These are phyloP conservation scores for Myriosclerotinia scirpicola DNA, from an alignment of 2,329 filamentous ascomycete species.

Conservation along the genomic window DNA sequence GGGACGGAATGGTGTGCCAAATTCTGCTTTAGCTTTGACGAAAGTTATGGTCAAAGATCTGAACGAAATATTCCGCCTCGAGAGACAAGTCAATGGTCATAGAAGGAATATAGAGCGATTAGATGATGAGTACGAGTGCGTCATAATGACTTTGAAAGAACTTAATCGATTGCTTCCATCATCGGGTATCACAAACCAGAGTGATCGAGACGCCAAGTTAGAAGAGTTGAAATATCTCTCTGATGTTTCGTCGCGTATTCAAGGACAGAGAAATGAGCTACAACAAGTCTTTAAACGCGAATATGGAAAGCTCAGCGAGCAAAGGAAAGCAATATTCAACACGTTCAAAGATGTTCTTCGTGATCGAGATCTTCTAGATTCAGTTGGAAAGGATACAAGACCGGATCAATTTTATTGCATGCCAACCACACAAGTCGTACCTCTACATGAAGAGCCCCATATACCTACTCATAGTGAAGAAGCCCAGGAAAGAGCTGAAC, in stretches of 20 bases:
- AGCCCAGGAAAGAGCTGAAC: neutral
- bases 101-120: neutral
- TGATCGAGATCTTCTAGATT: conserved; percentile 1
- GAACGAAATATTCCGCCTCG: conserved; percentile 14
- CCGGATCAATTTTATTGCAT: neutral
- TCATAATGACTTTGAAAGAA: neutral
- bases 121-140: neutral
- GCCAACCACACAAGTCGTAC: neutral
- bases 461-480: neutral
- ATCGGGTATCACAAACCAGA: neutral
- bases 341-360: neutral
- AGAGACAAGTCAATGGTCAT: conserved; percentile 2
- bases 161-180: neutral
- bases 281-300: neutral
- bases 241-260: neutral
- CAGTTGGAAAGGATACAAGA: neutral
- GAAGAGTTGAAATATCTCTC: conserved; percentile 2
- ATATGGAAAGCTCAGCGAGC: neutral
- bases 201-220: neutral
- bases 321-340: neutral
- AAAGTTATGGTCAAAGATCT: conserved; percentile 1
- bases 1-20: conserved; percentile 12
- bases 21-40: conserved; percentile 20
- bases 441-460: neutral
- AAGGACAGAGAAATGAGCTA: neutral